Percentiles rank a stretch among this genome's conserved stretches.
phyloP scores from a whole-genome alignment of 2,329 filamentous ascomycete genomes.

The Diaporthe sp. region DNA sequence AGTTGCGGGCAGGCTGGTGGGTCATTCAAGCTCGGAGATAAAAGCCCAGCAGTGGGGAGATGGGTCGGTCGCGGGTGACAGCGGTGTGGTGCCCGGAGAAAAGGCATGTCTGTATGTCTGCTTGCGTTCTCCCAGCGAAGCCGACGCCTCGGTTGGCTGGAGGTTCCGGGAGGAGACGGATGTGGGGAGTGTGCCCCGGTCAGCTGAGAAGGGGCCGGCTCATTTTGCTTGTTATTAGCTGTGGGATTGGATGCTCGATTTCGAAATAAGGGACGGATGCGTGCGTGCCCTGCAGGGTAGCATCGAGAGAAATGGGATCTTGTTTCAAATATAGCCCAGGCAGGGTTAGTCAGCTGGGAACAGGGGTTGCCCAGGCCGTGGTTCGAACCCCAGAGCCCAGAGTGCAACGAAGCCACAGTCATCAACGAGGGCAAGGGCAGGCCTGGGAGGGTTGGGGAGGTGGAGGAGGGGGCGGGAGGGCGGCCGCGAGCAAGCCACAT shows the following conservation, averaged over 20 bases:
- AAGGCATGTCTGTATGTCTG: background rate
- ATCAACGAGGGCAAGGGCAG: background rate
- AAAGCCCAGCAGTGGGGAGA: slow-evolving; percentile 27
- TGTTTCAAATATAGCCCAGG: slow-evolving; percentile 40
- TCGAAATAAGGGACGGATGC: slow-evolving; percentile 31
- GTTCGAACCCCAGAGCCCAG: slow-evolving; percentile 20
- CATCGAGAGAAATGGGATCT: slow-evolving; percentile 39
- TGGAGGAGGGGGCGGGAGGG: slow-evolving; percentile 9
- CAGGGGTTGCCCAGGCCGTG: slow-evolving; percentile 27
- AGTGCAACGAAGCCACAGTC: slow-evolving; percentile 25
- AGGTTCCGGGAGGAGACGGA: slow-evolving; percentile 12
- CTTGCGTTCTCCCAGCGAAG: background rate
- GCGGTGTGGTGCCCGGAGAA: slow-evolving; percentile 14
- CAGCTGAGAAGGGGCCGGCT: slow-evolving; percentile 27
- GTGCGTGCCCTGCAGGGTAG: slow-evolving; percentile 37
- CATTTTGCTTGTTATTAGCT: slow-evolving; percentile 31
- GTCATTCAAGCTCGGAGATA: slow-evolving; percentile 6
- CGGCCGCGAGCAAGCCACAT: slow-evolving; percentile 31
- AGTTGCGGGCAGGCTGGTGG: background rate
- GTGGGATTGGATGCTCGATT: slow-evolving; percentile 30
- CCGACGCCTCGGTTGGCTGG: slow-evolving; percentile 29
- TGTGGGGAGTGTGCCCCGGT: background rate
- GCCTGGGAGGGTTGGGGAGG: background rate
- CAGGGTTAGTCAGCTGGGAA: slow-evolving; percentile 33
- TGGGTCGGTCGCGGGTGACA: slow-evolving; percentile 20